These are phyloP conservation scores for Podosphaera fusca DNA, from an alignment of 2,329 filamentous ascomycete species.

Conservation along the genomic window DNA sequence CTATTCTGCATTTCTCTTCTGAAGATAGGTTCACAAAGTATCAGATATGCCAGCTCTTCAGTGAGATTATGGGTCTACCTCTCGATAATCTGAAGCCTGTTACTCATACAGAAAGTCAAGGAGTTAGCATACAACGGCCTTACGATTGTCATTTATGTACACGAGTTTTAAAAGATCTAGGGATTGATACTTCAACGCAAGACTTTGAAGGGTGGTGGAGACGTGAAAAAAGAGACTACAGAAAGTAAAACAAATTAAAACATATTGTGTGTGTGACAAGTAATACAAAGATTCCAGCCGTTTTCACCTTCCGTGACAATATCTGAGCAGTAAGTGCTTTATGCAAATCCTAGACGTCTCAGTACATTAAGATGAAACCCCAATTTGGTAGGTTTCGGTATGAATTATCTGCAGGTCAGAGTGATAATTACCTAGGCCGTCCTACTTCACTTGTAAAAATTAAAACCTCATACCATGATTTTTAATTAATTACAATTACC, in stretches of 20 bases:
- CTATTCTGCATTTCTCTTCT: conserved; percentile 61
- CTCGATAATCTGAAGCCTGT: conserved; percentile 45
- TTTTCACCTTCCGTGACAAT: too few species aligned
- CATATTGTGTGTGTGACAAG: too few species aligned
- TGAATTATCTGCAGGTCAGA: too few species aligned
- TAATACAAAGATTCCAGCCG: too few species aligned
- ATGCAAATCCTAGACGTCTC: too few species aligned
- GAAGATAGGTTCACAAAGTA: conserved; percentile 79
- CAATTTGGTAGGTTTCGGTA: too few species aligned
- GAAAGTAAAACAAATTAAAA: conserved; percentile 5
- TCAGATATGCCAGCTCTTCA: conserved; percentile 59
- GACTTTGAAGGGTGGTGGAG: conserved; percentile 70
- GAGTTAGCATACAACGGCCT: conserved; percentile 50
- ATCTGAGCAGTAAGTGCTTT: too few species aligned
- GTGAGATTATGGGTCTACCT: conserved; percentile 55
- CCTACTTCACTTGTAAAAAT: too few species aligned
- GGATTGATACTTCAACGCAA: conserved; percentile 49
- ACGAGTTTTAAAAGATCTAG: conserved; percentile 44
- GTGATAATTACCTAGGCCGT: too few species aligned
- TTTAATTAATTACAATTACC: too few species aligned
- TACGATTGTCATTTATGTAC: conserved; percentile 80
- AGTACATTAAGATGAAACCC: too few species aligned
- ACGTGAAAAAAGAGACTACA: conserved; percentile 33
- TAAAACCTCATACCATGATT: too few species aligned
- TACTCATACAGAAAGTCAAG: conserved; percentile 47